Evolutionary conservation across 176 grass and related monocot species (phyloP), one percentile per base, ranked within the genome.

Genomic region (Musa troglodytarum): DNA sequence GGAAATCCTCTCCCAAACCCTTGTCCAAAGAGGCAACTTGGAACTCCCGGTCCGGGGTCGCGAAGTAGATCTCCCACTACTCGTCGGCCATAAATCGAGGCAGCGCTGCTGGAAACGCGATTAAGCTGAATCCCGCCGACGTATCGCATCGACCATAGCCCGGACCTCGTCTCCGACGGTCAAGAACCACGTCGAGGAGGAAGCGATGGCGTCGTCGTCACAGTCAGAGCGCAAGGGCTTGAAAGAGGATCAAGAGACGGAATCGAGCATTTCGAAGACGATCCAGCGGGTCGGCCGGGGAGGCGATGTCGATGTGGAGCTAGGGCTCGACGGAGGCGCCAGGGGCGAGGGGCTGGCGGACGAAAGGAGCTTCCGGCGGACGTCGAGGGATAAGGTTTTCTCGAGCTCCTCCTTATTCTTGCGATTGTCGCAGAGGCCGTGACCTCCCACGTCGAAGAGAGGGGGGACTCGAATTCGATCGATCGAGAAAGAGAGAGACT

Each of bases 1-100:
- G 79, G 70, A 99, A 99, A 0, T 99, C 95, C 75, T 99, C 94
- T 2, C 95, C 95, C 52, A 89, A 99, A 3, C 94, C 90, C 90
- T 94, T 99, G 50, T 86, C 4, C 34, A 43, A 5, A 43, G 3
- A 6, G 34, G 79, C 85, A 22, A 82, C 69, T 59, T 83, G 88
- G 88, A 99, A 99, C 16, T 81, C 74, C 0, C 22, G 43, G 80
- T 87, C 80, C 0, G 81, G 65, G 55, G 88, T 75, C 23, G 89
- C 66, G 82, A 99, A 99, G 65, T 88, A 94, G 25, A 99, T 79
- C 10, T 90, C 95, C 90, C 90, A 94, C 20, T 94, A 90, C 50
- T 88, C 95, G 63, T 94, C 88, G 8, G 90, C 95, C 26, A 94
- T 78, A 77, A 94, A 59, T 99, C 95, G 9, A 91, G 78, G 9